Evolutionary conservation across 441 rosid species (phyloP), one percentile per base, ranked within the genome.

Genomic region (Arabidopsis lyrata): DNA sequence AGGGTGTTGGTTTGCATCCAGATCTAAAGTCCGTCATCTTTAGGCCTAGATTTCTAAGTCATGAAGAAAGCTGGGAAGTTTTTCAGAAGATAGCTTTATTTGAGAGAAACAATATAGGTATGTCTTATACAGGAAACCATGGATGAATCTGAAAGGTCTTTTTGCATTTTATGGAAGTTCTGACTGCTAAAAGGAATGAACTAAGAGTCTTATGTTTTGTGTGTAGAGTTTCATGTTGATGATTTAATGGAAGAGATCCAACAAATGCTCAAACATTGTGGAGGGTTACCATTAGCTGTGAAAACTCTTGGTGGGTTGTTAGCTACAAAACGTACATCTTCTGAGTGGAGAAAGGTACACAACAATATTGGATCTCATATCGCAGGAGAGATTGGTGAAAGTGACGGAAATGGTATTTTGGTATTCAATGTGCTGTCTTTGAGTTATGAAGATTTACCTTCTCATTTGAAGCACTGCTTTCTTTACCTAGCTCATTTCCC

Each of bases 61-160:
- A 60, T 8, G 42, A 59, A 24, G 75, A 82, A 32, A 72, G 81
- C 47, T 70, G 73, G 74, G 53, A 76, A 15, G 18, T 70, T 57
- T 57, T 79, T 35, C 59, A 14, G 13, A 63, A 66, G 31, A 45
- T 36, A 27, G 75, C 81, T 16, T 55, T 74, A 13, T 50, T 34
- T 53, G 62, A 22, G 50, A 66, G 61, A 70, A 63, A 70, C 35
- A 35, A 39, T 58, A 12, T 53, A 39, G 74, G 74, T 75, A 75
- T 39, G 69, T 52, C 22, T 5, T 5, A 39, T 39, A 39, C 44
- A 39, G 2, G n/a, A 39, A 39, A 27, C 48, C 16, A 5, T 14
- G 18, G 18, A 42, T 14, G 8, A 42, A 42, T 42, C 15, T 14
- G 47, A 44, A 6, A 44, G 48, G 41, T 38, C 13, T 41, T n/a